phyloP scores from a whole-genome alignment of 1,284 basidiomycete species.

The Cyathus pygmaeus region DNA sequence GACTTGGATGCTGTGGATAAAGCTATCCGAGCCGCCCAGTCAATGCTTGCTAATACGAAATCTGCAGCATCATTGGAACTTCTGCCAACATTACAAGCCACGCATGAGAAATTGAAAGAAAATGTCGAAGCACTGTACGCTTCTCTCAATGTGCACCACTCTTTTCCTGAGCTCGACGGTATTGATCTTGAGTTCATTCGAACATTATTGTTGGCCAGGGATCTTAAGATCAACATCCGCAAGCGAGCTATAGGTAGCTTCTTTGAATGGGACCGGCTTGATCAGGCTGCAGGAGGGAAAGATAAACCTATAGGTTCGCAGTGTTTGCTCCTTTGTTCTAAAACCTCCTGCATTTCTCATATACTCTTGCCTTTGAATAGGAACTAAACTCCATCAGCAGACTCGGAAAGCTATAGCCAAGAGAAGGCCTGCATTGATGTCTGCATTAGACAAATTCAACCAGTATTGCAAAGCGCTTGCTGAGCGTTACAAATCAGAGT shows the following conservation, averaged over 20 bases:
- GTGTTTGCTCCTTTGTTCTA: neutral
- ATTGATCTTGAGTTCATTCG: conserved; percentile 43
- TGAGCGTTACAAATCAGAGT: conserved; percentile 25
- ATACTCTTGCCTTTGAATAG: conserved; percentile 14
- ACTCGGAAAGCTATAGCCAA: conserved; percentile 45
- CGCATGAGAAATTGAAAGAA: conserved; percentile 19
- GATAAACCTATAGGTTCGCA: conserved; percentile 42
- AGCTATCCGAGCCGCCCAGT: conserved; percentile 17
- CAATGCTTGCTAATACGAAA: conserved; percentile 9
- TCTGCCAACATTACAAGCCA: conserved; percentile 22
- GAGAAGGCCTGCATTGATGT: conserved; percentile 41
- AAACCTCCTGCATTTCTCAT: neutral
- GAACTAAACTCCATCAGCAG: conserved; percentile 50
- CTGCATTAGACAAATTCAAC: conserved; percentile 47
- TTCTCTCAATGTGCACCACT: conserved; percentile 44
- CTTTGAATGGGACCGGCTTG: conserved; percentile 49
- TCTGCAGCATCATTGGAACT: conserved; percentile 10
- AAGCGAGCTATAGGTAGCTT: conserved; percentile 47
- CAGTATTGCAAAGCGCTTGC: conserved; percentile 38
- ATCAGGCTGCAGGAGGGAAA: conserved; percentile 41
- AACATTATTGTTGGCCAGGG: conserved; percentile 38
- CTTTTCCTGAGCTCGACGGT: conserved; percentile 40
- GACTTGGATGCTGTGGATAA: conserved; percentile 40
- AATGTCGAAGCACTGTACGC: conserved; percentile 41
- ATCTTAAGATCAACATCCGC: conserved; percentile 51